These are phyloP conservation scores for Diaporthe sp. DNA, from an alignment of 2,329 filamentous ascomycete genomes.

Conservation along the genomic window DNA sequence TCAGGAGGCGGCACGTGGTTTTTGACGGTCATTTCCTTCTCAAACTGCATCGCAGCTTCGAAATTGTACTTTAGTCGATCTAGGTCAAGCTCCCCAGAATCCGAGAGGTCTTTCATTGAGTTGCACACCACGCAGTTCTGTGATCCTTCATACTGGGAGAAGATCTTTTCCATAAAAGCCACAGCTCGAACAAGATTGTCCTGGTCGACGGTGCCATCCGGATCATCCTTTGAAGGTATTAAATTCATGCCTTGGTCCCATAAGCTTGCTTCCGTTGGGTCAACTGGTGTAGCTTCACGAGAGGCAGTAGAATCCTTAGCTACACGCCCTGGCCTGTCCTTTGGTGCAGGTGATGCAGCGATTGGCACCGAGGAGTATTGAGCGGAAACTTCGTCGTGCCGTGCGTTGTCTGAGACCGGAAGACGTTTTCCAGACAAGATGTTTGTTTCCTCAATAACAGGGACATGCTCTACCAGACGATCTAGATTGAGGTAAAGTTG, in stretches of 20 bases:
- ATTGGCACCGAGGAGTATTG: not conserved
- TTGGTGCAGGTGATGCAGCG: too few relatives aligned
- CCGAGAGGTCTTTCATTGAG: not conserved
- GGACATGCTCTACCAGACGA: not conserved
- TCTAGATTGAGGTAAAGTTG: not conserved
- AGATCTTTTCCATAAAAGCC: not conserved
- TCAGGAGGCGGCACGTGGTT: not conserved
- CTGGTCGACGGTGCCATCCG: not conserved
- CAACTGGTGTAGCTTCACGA: not conserved
- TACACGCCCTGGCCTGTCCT: too few relatives aligned
- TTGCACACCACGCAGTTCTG: not conserved
- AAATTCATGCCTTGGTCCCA: not conserved
- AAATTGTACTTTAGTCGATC: not conserved
- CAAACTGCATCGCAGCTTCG: not conserved
- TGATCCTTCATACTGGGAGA: not conserved
- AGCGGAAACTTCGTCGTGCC: not conserved
- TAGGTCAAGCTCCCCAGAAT: not conserved
- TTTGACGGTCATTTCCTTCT: not conserved
- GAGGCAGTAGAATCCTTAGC: too few relatives aligned
- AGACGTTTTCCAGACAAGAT: not conserved
- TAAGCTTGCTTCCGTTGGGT: not conserved
- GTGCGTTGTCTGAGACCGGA: not conserved
- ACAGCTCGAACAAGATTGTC: not conserved
- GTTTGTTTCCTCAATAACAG: not conserved
- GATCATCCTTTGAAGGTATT: not conserved